Percentiles rank a stretch among this genome's conserved stretches.
Conservation (phyloP, 176 grass and related monocot genomes). For the Ensete ventricosum region DNA sequence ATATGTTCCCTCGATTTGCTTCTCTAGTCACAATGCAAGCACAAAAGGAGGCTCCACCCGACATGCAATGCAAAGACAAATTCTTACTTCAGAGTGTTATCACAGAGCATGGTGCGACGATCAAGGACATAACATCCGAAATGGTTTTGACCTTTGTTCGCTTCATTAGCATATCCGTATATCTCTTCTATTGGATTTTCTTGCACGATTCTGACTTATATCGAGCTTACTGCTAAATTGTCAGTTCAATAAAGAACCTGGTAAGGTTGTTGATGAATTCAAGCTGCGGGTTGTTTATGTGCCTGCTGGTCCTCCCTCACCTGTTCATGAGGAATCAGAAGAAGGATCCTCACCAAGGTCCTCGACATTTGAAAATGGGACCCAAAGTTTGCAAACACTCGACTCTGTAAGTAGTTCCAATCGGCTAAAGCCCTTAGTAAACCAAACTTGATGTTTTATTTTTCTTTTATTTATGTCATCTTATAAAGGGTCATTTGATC, state of each 20-base stretch:
- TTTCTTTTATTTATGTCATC: background rate
- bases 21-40: conserved; percentile 85
- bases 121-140: conserved; percentile 61
- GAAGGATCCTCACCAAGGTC: conserved; percentile 64
- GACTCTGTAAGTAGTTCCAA: conserved; percentile 50
- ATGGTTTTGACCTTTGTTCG: conserved; percentile 30
- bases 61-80: conserved; percentile 93
- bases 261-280: conserved; percentile 79
- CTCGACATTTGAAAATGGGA: conserved; percentile 55
- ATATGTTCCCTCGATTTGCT: background rate
- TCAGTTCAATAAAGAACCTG: conserved; percentile 87
- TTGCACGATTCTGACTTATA: conserved; percentile 1
- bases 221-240: conserved; percentile 8
- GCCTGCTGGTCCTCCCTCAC: conserved; percentile 44
- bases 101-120: conserved; percentile 40
- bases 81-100: conserved; percentile 89
- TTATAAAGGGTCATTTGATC: background rate
- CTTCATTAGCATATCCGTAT: background rate
- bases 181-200: background rate
- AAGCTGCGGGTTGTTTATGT: conserved; percentile 79
- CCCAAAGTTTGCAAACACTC: conserved; percentile 30
- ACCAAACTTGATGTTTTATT: background rate
- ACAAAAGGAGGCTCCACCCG: conserved; percentile 60
- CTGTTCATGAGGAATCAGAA: conserved; percentile 68
- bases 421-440: background rate